Base-by-base conservation (phyloP, 371 early-diverging fungal genomes). In the Amoeboaphelidium protococcarum region DNA sequence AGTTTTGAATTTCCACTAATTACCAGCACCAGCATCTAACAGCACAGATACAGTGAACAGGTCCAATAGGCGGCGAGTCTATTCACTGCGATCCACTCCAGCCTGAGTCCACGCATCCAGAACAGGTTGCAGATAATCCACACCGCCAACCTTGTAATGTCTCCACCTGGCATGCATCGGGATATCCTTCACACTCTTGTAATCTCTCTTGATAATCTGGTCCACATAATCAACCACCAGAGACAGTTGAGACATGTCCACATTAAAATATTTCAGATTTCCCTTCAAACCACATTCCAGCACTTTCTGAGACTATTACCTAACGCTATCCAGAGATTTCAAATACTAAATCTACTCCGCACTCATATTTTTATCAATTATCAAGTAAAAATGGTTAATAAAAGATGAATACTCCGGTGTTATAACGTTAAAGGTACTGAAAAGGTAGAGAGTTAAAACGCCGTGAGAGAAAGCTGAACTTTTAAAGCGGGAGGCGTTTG, bases 21-120 rank as follows among this genome's bases (percentile, higher is more conserved):
- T 68, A 2, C 91, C 91, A 0, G 91, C 91, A 0, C 91, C 91
- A 6, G 91, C 91, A 56, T 90, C 91, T 6, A 90, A 62, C 22
- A 90, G 64, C 3, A 90, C 91, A 1, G 83, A 82, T 0, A 87
- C 81, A 26, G 86, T 71, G 41, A 82, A 78, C 45, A 88, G 58
- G 56, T 90, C 91, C 6, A 88, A 57, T 3, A 81, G 50, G 13
- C 84, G 42, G 2, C 65, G 54, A 3, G 55, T 50, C 19, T 13
- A 13, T 45, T 62, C 62, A 2, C 25, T 26, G 1, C 19, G 4
- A 40, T 58, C 56, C 23, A 53, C 49, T 10, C 20, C 6, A 50
- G 10, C 12, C 40, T 22, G 19, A 12, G 12, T 10, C 13, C 13
- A n/a, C 12, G 3, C 55, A n/a, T n/a, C 52, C 0, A 68, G 50